A percentile compares a stretch with the other conserved stretches of the same genome.
Evolutionary conservation across 345 rosid species (phyloP).

Genomic region (Rhizophora apiculata): DNA sequence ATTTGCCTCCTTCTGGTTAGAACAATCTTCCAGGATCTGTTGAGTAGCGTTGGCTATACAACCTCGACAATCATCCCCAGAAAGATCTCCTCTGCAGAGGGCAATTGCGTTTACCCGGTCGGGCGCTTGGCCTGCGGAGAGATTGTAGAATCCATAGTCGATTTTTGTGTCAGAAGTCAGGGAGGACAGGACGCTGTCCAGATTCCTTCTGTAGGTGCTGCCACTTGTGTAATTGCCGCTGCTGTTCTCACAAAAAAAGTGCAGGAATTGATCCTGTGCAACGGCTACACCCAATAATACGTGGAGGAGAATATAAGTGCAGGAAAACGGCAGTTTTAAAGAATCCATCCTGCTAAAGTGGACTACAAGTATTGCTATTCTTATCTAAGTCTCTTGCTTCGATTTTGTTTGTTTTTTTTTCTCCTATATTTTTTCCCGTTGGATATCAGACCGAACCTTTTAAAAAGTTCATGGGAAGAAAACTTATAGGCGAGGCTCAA

Average conservation of each 20-base stretch:
- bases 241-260: neutral
- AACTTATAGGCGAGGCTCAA: no score
- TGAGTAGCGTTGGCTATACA: constrained; percentile 1
- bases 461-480: no score
- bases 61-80: neutral
- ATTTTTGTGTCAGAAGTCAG: constrained; percentile 30
- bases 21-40: neutral
- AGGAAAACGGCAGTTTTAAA: neutral
- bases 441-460: no score
- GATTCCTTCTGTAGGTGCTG: constrained; percentile 41
- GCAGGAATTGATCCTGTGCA: neutral
- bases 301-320: neutral
- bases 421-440: no score
- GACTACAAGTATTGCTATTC: no score
- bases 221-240: constrained; percentile 32
- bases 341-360: no score
- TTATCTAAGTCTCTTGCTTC: no score
- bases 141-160: constrained; percentile 37
- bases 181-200: constrained; percentile 33
- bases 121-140: constrained; percentile 29
- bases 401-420: no score
- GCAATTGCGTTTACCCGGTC: constrained; percentile 20
- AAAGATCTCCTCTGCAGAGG: constrained; percentile 17
- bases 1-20: constrained; percentile 7
- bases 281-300: neutral